Conservation (phyloP, 2,329 filamentous ascomycete genomes). For the Sclerotinia glacialis region DNA sequence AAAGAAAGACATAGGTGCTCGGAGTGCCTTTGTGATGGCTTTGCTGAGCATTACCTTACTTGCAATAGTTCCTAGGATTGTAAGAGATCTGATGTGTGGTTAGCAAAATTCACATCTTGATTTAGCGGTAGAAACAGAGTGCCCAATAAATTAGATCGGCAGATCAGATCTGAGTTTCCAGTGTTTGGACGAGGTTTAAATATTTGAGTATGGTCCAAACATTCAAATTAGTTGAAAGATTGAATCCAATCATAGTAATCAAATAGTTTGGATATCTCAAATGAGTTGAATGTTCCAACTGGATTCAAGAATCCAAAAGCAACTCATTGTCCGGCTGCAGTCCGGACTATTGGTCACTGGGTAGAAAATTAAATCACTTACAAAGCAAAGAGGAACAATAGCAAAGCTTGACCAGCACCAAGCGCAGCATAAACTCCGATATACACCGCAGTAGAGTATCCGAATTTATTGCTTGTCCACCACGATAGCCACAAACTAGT, state of each 20-base stretch:
- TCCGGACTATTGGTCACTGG: background rate
- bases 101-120: background rate
- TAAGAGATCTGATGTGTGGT: conserved; percentile 51
- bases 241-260: too few species aligned
- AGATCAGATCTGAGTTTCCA: too few species aligned
- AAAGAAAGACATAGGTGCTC: conserved; percentile 84
- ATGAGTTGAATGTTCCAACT: too few species aligned
- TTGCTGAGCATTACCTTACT: conserved; percentile 78
- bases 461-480: conserved; percentile 51
- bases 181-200: too few species aligned
- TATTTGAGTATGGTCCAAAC: too few species aligned
- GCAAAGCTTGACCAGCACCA: conserved; percentile 65
- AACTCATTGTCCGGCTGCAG: too few species aligned
- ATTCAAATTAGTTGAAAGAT: too few species aligned
- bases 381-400: conserved; percentile 80
- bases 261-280: too few species aligned
- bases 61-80: conserved; percentile 74
- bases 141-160: too few species aligned
- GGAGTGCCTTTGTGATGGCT: conserved; percentile 74
- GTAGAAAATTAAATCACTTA: background rate
- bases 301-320: too few species aligned
- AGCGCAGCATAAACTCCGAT: conserved; percentile 71
- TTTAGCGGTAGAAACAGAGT: background rate
- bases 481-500: conserved; percentile 74
- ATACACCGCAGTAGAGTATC: conserved; percentile 65